A percentile compares a stretch with the other conserved stretches of the same genome.
Conservation (phyloP, 495 filamentous ascomycete species). For the Niebla homalea region DNA sequence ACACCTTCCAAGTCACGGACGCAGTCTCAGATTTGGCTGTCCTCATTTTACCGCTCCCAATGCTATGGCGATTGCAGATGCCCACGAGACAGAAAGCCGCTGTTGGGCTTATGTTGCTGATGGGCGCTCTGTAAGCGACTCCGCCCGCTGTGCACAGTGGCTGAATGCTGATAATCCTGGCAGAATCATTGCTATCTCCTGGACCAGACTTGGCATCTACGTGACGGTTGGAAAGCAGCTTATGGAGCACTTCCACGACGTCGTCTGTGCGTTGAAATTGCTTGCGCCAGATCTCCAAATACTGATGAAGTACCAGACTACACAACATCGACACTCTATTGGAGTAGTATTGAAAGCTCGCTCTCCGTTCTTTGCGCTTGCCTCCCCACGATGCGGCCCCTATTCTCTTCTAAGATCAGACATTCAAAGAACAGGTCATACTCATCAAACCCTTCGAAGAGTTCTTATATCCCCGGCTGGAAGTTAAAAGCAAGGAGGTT, state of each 20-base stretch:
- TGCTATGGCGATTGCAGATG: conserved; percentile 12
- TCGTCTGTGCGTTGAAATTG: background rate
- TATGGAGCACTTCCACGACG: background rate
- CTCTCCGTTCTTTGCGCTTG: conserved; percentile 2
- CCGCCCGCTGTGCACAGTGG: background rate
- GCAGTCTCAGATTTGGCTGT: conserved; percentile 6
- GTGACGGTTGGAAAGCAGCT: background rate
- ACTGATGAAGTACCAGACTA: background rate
- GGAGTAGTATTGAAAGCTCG: background rate
- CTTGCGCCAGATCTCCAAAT: background rate
- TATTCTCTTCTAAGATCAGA: background rate
- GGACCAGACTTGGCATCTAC: background rate
- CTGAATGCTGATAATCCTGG: background rate
- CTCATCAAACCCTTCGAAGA: background rate
- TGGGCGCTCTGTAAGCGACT: conserved; percentile 3
- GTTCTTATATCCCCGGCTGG: background rate
- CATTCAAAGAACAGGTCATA: background rate
- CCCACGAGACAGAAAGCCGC: conserved; percentile 9
- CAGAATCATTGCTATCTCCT: conserved; percentile 1
- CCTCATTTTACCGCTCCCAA: conserved; percentile 6
- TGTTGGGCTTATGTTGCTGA: conserved; percentile 5
- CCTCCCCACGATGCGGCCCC: background rate
- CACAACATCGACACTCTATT: background rate
- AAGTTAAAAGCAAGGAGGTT: background rate
- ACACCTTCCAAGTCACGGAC: background rate